These are phyloP conservation scores for Candida silvatica DNA, from an alignment of 805 yeast genomes.

Conservation along the genomic window DNA sequence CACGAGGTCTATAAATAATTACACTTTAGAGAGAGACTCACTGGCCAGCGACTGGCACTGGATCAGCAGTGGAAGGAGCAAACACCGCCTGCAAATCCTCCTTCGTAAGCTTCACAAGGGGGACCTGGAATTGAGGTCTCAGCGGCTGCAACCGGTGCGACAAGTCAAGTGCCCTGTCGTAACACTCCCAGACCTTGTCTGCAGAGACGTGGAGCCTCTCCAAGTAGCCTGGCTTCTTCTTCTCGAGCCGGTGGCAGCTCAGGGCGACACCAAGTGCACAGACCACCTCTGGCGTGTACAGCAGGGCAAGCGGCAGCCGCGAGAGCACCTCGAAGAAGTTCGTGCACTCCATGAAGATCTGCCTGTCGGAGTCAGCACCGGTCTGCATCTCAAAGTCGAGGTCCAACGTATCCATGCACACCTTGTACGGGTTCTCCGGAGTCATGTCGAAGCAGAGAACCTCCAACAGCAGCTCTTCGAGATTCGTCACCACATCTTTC, in stretches of 20 bases:
- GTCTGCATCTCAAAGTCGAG: conserved; percentile 11
- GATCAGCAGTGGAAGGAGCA: too few species aligned
- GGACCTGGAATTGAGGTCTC: conserved; percentile 18
- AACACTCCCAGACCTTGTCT: conserved; percentile 18
- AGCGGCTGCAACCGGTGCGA: conserved; percentile 9
- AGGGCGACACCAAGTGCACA: conserved; percentile 18
- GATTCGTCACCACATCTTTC: conserved; percentile 36
- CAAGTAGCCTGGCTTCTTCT: conserved; percentile 11
- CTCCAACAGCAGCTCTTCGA: conserved; percentile 37
- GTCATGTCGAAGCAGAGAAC: conserved; percentile 40
- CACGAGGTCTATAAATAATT: conserved; percentile 9
- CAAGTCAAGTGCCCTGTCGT: conserved; percentile 13
- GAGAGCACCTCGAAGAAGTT: conserved; percentile 20
- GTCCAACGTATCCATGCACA: conserved; percentile 15
- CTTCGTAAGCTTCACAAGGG: background rate
- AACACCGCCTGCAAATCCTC: background rate
- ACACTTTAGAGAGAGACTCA: conserved; percentile 15
- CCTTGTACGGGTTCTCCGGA: conserved; percentile 31
- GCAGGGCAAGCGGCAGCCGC: conserved; percentile 21
- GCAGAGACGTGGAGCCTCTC: conserved; percentile 9
- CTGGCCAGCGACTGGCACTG: too few species aligned
- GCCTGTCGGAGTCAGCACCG: conserved; percentile 10
- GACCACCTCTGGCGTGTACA: conserved; percentile 15
- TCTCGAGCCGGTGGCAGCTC: conserved; percentile 12
- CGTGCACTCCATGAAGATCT: conserved; percentile 16